Base-by-base conservation (phyloP, 2,329 filamentous ascomycete genomes). In the Colletotrichum costaricense region DNA sequence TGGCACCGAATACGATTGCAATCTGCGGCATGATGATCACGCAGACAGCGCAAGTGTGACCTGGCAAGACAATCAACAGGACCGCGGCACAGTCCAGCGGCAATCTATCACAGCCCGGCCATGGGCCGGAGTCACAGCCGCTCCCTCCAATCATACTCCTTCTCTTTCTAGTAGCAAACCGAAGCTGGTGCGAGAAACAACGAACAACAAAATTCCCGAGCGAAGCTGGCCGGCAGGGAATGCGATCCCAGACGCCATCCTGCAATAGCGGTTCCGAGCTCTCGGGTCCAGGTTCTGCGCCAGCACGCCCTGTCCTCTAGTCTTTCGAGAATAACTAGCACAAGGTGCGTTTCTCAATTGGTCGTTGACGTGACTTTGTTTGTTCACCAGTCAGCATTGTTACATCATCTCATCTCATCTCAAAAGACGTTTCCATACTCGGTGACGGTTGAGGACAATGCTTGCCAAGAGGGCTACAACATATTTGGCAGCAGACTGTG, bases 201-300 rank as follows among this genome's bases (percentile, higher is more conserved):
- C 33, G 26, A 62, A 65, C 22, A 56, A 58, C 52, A 69, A 72
- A 73, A 65, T 70, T 42, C 59, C 70, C 70, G 67, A 73, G 33
- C 22, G 33, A 64, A 60, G 60, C 46, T 65, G 59, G 38, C 66
- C 67, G 59, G 65, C 70, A 49, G 22, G 57, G 55, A 58, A 26
- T 14, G 35, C 24, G 26, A 72, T 69, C 42, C 65, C 42, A 42
- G 58, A 55, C 54, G 19, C 28, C 49, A 63, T 64, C 30, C 69
- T 72, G 54, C 66, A 72, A 63, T 52, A 72, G 58, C 66, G 66
- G 69, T 72, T 42, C 69, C 69, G 28, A 59, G 49, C 59, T 69
- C 52, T 46, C 65, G 69, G 69, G 59, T 69, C 65, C 19, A 42
- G 38, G 11, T 57, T 54, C 62, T 57, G 24, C 54, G 54, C 28